These are phyloP conservation scores for Fusarium staphyleae DNA, from an alignment of 2,329 filamentous ascomycete species.

Conservation along the genomic window DNA sequence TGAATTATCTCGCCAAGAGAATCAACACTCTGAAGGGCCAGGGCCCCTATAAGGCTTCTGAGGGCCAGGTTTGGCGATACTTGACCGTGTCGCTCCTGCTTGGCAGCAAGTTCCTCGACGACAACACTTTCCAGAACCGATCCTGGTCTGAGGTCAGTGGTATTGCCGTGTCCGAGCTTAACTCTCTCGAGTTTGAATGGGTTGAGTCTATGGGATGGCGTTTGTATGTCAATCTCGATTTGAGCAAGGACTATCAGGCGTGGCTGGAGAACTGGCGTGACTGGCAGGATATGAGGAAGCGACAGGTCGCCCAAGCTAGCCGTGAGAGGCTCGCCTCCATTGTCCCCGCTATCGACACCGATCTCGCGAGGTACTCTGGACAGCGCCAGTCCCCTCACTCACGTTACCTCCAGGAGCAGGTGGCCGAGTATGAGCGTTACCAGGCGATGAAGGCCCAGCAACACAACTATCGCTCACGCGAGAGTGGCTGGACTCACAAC, in stretches of 20 bases:
- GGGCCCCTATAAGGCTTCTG: conserved; percentile 63
- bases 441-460: conserved; percentile 55
- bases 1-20: conserved; percentile 87
- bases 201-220: conserved; percentile 81
- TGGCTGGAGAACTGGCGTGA: conserved; percentile 68
- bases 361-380: conserved; percentile 49
- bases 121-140: conserved; percentile 97
- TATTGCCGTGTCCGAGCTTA: conserved; percentile 83
- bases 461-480: conserved; percentile 53
- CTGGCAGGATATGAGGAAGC: conserved; percentile 64
- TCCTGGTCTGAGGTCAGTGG: conserved; percentile 97
- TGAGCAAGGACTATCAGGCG: conserved; percentile 73
- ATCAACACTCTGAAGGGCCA: conserved; percentile 74
- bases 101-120: conserved; percentile 94
- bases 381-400: conserved; percentile 49
- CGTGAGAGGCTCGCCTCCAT: conserved; percentile 59
- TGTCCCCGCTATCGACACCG: conserved; percentile 56
- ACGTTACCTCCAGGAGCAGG: conserved; percentile 62
- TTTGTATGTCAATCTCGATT: conserved; percentile 84
- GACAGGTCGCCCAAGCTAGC: conserved; percentile 55
- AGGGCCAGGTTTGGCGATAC: conserved; percentile 84
- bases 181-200: conserved; percentile 88
- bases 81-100: conserved; percentile 84
- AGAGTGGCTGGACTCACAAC: conserved; percentile 55
- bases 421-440: conserved; percentile 60